Evolutionary conservation across 2,329 filamentous ascomycete genomes (phyloP).

Genomic region (Fusarium coicis): DNA sequence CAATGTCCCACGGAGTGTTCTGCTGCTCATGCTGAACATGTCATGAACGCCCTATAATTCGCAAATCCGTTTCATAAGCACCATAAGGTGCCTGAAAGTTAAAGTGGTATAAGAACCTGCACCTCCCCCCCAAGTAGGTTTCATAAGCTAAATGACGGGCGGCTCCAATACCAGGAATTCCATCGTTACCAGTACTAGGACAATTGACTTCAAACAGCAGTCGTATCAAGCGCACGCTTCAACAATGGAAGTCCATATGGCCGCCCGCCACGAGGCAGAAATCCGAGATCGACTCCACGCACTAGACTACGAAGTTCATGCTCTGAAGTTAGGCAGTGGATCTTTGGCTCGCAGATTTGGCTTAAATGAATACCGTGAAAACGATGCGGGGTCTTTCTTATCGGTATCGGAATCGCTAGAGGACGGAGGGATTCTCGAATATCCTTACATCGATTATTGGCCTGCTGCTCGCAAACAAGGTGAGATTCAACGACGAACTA

Average conservation of each 20-base stretch:
- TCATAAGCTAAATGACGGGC: too few species aligned
- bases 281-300: not conserved
- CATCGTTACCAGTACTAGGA: too few species aligned
- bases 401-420: not conserved
- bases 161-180: too few species aligned
- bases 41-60: too few species aligned
- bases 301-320: not conserved
- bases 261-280: not conserved
- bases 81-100: too few species aligned
- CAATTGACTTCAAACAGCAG: too few species aligned
- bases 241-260: rapidly evolving
- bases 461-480: not conserved
- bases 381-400: not conserved
- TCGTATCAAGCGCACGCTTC: too few species aligned
- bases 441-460: not conserved
- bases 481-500: not conserved
- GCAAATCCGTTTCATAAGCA: too few species aligned
- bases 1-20: too few species aligned
- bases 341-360: not conserved
- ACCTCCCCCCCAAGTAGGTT: too few species aligned
- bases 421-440: not conserved
- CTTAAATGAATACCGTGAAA: not conserved
- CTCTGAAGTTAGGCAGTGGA: not conserved
- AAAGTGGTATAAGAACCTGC: too few species aligned
- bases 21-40: not conserved